Base-by-base conservation (phyloP, 2,329 filamentous ascomycete species). In the Pseudogymnoascus sp. region DNA sequence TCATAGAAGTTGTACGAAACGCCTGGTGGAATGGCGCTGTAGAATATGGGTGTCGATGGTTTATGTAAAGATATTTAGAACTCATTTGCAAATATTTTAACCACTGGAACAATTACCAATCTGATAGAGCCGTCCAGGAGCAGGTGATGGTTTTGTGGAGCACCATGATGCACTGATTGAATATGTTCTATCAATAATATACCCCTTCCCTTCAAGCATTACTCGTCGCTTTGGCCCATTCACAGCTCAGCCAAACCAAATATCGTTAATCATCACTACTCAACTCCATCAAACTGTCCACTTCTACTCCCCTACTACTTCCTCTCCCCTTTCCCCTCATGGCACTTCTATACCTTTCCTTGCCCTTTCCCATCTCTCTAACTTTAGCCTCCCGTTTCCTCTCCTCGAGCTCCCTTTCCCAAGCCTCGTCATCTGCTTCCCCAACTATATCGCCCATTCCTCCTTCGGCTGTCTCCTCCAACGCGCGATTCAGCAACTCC, bases 401-500 rank as follows among this genome's bases (percentile, higher is more conserved):
- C 65, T 76, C 68, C 47, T 76, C 73, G 41, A 87, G 71, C 39
- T 78, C 76, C 3, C 75, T 72, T 67, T 88, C 84, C 62, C 86
- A 81, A 30, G 80, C 78, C 32, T 81, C 78, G 35, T 79, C 77
- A 0, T 78, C 79, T 32, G 75, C 75, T 3, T 77, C 77, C 16
- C 62, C 67, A 58, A 63, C 62, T 25, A 38, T 39, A 1, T 62
- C 54, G 8, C 65, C 64, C 35, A 68, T 61, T 54, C 77, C 77
- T 20, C 75, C 65, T 14, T 76, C 67, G 2, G 81, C 79, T 38
- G 85, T 81, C 72, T 88, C 84, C 28, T 84, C 81, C 1, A 91
- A 76, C 3, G 89, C 88, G 70, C 87, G 87, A 68, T 84, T 86
- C 32, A 94, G 76, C 58, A 94, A 75, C 70, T 94, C 90, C 0